Base-by-base conservation (phyloP, 2,329 filamentous ascomycete genomes). In the Pyrenochaeta sp. region DNA sequence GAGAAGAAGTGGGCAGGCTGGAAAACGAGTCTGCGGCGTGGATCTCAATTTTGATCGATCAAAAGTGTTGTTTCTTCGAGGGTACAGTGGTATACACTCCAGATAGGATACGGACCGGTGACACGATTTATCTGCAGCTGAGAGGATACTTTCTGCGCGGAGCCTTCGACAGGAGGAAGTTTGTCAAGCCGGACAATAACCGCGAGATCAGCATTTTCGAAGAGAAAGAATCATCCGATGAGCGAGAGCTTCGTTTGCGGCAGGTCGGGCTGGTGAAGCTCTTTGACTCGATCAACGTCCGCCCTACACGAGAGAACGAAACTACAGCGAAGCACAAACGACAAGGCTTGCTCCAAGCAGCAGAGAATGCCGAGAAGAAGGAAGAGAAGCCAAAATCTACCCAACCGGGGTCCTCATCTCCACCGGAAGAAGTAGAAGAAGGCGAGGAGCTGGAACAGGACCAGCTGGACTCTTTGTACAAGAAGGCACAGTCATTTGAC, bases 401-500 rank as follows among this genome's bases (percentile, higher is more conserved):
- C 52, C 58, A 74, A 50, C 23, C 66, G 26, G 74, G 74, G 9
- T 78, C 76, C 1, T 85, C 85, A 0, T 81, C 86, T n/a, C 72
- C 75, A 3, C 77, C 78, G 0, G 81, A 83, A 4, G 89, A 84
- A 32, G 77, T 78, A 0, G 92, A 96, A 57, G 92, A 96, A 23
- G 91, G 91, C 2, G 82, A 92, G 59, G 92, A 97, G 71, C 80
- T 99, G 0, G 91, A 97, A 65, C 90, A 97, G 69, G 92, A 96
- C 60, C 94, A 99, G 67, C 85, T 99, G 3, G 94, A 99, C 67
- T 85, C 89, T 0, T 74, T 99, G 1, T 99, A 99, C 72, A 90
- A 88, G 63, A 99, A 99, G 66, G 94, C 94, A 0, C 94, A 99
- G 65, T 92, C 90, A 0, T 97, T 97, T 61, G 94, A 99, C 68